Conservation (phyloP, 2,329 filamentous ascomycete species). For the Madurella mycetomatis region DNA sequence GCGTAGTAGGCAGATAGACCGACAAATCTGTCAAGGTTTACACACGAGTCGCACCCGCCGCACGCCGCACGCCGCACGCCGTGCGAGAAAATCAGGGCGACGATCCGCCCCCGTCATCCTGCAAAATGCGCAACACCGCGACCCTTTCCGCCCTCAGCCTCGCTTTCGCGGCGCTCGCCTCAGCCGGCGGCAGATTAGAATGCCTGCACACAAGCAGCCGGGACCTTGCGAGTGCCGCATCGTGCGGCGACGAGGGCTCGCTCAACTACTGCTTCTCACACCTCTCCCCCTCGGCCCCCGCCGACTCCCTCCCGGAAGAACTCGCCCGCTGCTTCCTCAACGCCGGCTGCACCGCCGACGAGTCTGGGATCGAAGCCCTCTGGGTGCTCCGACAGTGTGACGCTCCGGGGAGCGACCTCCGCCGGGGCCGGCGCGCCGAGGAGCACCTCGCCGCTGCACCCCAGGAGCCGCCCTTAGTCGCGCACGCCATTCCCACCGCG, state of each 20-base stretch:
- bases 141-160: constrained; percentile 32
- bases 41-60: background rate
- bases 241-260: constrained; percentile 41
- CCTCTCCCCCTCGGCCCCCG: constrained; percentile 20
- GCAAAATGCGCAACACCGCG: constrained; percentile 15
- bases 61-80: background rate
- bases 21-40: background rate
- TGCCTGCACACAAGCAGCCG: constrained; percentile 39
- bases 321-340: constrained; percentile 37
- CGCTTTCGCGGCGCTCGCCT: constrained; percentile 32
- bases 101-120: background rate
- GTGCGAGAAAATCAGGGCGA: background rate
- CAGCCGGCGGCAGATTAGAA: constrained; percentile 31
- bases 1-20: background rate
- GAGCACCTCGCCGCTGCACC: background rate
- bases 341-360: constrained; percentile 35
- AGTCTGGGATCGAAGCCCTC: constrained; percentile 33
- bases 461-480: constrained; percentile 1
- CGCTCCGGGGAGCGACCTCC: constrained; percentile 20
- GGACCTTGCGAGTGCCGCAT: constrained; percentile 38
- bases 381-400: constrained; percentile 34
- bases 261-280: constrained; percentile 42
- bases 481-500: constrained; percentile 1
- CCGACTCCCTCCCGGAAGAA: constrained; percentile 28
- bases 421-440: constrained; percentile 17